Conservation (phyloP, 2,329 filamentous ascomycete genomes). For the Fragosphaeria purpurea region DNA sequence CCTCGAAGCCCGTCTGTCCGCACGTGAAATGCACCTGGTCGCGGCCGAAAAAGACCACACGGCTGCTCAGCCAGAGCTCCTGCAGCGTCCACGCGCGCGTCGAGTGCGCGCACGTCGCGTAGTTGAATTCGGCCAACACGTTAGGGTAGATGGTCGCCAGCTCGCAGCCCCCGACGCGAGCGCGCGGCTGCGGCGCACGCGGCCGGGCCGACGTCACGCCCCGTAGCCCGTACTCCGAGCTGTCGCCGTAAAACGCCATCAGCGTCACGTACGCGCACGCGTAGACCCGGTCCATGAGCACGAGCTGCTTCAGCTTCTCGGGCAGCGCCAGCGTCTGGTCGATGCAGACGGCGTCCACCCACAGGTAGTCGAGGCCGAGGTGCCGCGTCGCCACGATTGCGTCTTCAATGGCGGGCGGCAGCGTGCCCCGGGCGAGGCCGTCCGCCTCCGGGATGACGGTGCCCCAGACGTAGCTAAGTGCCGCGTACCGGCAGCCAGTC, state of each 20-base stretch:
- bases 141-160: background rate
- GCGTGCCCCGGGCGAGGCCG: background rate
- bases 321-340: conserved; percentile 5
- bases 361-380: conserved; percentile 9
- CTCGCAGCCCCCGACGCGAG: background rate
- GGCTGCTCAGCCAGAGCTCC: conserved; percentile 4
- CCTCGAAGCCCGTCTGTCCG: background rate
- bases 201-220: background rate
- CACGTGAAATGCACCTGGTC: conserved; percentile 4
- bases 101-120: background rate
- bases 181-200: background rate
- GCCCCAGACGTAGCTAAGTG: conserved; percentile 10
- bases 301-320: background rate
- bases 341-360: conserved; percentile 13
- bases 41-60: background rate
- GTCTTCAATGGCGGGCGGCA: conserved; percentile 7
- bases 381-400: conserved; percentile 3
- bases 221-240: background rate
- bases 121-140: conserved; percentile 1
- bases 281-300: conserved; percentile 7
- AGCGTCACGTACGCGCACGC: background rate
- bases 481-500: conserved; percentile 2
- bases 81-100: conserved; percentile 8
- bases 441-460: background rate
- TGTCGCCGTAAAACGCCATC: conserved; percentile 1